Percentiles rank a stretch among this genome's conserved stretches.
Evolutionary conservation across 345 rosid species (phyloP).

Genomic region (Bruguiera gymnorhiza): DNA sequence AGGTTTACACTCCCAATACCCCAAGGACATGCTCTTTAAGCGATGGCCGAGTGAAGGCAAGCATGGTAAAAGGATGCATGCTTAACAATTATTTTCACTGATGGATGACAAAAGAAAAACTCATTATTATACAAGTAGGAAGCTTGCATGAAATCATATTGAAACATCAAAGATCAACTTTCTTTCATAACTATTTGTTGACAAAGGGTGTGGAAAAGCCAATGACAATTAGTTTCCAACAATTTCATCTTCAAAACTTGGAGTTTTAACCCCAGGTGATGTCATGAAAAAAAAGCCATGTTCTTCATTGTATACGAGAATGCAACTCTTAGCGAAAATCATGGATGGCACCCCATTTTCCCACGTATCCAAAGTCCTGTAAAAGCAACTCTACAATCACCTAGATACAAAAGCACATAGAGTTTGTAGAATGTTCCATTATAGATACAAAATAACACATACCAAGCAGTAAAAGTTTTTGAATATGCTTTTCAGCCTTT

Average conservation of each 20-base stretch:
- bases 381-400: neutral
- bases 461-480: slow-evolving; percentile 94
- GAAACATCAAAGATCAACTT: neutral
- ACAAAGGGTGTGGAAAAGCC: neutral
- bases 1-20: neutral
- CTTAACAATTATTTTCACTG: neutral
- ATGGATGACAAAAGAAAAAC: too few species aligned
- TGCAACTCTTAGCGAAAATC: neutral
- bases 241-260: neutral
- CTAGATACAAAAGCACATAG: neutral
- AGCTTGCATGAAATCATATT: too few species aligned
- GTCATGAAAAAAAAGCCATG: neutral
- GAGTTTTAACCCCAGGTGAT: neutral
- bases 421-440: neutral
- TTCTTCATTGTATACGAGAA: neutral
- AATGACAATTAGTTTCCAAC: neutral
- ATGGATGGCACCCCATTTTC: slow-evolving; percentile 2
- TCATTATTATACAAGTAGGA: too few species aligned
- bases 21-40: neutral
- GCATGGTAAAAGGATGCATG: neutral
- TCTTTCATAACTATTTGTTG: neutral
- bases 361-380: slow-evolving; percentile 4
- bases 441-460: slow-evolving; percentile 1
- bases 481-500: slow-evolving; percentile 90
- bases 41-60: too few species aligned